phyloP scores from a whole-genome alignment of 345 rosid species.

The Syzygium aromaticum region DNA sequence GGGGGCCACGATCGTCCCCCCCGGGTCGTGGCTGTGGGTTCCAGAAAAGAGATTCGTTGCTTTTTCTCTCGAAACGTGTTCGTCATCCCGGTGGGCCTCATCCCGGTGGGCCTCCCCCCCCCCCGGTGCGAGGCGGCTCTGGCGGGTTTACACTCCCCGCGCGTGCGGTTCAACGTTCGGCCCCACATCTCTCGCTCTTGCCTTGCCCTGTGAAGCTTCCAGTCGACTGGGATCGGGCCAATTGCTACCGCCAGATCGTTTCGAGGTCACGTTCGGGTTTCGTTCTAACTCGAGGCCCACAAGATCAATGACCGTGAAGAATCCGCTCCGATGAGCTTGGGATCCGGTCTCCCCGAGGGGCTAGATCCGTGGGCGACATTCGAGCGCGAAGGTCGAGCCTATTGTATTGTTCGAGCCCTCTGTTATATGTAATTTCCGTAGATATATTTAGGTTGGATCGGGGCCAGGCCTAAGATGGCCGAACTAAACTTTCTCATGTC shows the following conservation, averaged over 20 bases:
- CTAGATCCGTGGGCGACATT: neutral
- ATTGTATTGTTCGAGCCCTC: neutral
- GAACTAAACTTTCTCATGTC: neutral
- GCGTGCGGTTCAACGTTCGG: neutral
- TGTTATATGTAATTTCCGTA: neutral
- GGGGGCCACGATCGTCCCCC: neutral
- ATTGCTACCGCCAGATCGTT: neutral
- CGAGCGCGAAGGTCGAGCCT: neutral
- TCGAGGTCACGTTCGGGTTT: too few relatives aligned
- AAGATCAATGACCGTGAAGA: neutral
- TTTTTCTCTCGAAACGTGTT: neutral
- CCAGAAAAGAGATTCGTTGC: neutral
- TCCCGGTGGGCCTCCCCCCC: neutral
- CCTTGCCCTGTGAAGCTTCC: too few relatives aligned
- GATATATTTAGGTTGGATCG: neutral
- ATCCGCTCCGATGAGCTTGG: neutral
- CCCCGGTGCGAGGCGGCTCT: neutral
- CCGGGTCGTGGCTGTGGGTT: neutral
- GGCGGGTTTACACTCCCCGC: neutral
- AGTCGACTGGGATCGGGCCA: neutral
- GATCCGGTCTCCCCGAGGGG: neutral
- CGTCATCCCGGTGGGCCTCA: neutral
- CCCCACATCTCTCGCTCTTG: neutral
- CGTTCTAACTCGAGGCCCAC: too few relatives aligned
- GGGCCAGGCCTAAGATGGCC: neutral